Conservation (phyloP, 129 eudicot genomes). For the Lactuca sativa region DNA sequence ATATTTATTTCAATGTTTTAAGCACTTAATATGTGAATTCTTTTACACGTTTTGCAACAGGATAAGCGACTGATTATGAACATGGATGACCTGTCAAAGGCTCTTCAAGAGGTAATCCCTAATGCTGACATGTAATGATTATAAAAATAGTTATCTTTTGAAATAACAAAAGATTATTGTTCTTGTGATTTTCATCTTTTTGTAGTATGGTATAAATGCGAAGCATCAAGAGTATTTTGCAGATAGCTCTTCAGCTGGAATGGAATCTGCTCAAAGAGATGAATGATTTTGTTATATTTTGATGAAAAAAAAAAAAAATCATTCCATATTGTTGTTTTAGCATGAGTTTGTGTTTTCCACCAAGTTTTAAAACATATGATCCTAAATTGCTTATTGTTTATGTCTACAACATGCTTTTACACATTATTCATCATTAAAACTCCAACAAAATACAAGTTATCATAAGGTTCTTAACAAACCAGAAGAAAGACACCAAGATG, state of each 20-base stretch:
- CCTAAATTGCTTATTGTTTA: background rate
- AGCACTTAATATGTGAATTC: too few relatives aligned
- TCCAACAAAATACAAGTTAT: too few relatives aligned
- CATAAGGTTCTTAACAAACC: too few relatives aligned
- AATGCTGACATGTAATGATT: background rate
- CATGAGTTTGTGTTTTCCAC: too few relatives aligned
- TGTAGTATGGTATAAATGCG: constrained; percentile 88
- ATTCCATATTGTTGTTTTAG: background rate
- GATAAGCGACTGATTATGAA: constrained; percentile 86
- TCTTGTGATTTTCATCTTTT: background rate
- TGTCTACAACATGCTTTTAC: background rate
- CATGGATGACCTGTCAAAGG: constrained; percentile 89
- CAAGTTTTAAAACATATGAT: background rate
- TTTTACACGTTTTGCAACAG: constrained; percentile 27
- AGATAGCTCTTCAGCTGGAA: constrained; percentile 89
- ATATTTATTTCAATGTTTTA: too few relatives aligned
- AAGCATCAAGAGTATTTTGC: constrained; percentile 96
- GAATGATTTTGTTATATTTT: constrained; percentile 40
- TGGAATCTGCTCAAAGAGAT: constrained; percentile 73
- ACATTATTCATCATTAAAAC: background rate
- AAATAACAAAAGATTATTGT: constrained; percentile 1
- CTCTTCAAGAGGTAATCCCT: constrained; percentile 65
- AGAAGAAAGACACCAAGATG: too few relatives aligned
- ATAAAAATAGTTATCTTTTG: too few relatives aligned
- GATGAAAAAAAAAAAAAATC: background rate